Evolutionary conservation across 805 yeast genomes (phyloP).

Genomic region (Starmerella gropengiesseri): DNA sequence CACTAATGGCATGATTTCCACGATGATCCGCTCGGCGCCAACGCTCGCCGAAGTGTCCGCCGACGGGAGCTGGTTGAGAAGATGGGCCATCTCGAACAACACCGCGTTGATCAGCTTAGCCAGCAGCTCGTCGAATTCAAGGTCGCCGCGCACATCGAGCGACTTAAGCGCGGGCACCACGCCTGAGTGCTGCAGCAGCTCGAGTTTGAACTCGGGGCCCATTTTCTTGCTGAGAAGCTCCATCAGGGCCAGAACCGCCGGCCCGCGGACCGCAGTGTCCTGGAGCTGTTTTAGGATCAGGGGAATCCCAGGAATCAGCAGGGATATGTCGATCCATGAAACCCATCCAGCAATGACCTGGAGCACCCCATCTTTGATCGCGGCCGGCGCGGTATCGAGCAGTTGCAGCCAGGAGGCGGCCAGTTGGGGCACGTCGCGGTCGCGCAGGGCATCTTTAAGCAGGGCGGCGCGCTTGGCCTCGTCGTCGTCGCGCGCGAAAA

Average conservation of each 20-base stretch:
- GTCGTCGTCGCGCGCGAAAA: conserved; percentile 54
- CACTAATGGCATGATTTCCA: conserved; percentile 60
- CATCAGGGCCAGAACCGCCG: conserved; percentile 45
- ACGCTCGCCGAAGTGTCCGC: conserved; percentile 2
- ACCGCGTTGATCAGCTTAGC: conserved; percentile 65
- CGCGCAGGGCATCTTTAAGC: conserved; percentile 74
- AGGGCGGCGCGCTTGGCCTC: conserved; percentile 53
- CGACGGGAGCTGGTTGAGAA: conserved; percentile 15
- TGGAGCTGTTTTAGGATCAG: conserved; percentile 50
- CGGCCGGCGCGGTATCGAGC: conserved; percentile 21
- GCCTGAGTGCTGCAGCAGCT: conserved; percentile 57
- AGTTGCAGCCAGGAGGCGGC: conserved; percentile 26
- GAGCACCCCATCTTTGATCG: conserved; percentile 48
- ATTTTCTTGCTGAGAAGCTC: conserved; percentile 69
- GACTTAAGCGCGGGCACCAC: conserved; percentile 41
- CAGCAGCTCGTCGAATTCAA: conserved; percentile 63
- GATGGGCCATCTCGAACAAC: conserved; percentile 56
- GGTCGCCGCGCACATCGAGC: conserved; percentile 28
- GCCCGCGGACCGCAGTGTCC: conserved; percentile 35
- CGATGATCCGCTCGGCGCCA: conserved; percentile 36
- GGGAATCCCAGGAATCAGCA: conserved; percentile 47
- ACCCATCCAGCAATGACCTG: conserved; percentile 73
- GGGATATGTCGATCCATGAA: conserved; percentile 80
- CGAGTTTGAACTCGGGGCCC: conserved; percentile 61
- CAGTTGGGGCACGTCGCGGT: conserved; percentile 46